These are phyloP conservation scores for Moesziomyces aphidis DNA, from an alignment of 1,284 basidiomycete genomes.

Conservation along the genomic window DNA sequence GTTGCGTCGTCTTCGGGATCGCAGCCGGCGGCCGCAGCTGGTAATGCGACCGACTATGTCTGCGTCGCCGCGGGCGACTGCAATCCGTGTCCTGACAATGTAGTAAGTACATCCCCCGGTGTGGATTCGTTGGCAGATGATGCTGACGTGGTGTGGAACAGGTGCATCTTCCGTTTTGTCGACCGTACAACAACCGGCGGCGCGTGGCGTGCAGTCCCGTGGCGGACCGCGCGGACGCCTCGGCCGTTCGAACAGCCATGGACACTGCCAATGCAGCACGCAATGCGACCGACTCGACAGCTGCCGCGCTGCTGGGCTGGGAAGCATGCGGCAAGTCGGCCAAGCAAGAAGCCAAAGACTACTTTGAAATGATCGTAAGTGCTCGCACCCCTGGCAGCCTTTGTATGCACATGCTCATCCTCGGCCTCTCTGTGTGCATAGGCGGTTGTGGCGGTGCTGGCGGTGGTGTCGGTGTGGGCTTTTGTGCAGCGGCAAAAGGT, in stretches of 20 bases:
- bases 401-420: not conserved
- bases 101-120: constrained; percentile 18
- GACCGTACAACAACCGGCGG: constrained; percentile 59
- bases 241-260: constrained; percentile 13
- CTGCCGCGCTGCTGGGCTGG: constrained; percentile 16
- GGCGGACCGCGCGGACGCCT: not conserved
- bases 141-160: not conserved
- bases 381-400: not conserved
- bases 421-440: not conserved
- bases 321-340: constrained; percentile 50
- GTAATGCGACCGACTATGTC: constrained; percentile 18
- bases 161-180: constrained; percentile 52
- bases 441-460: constrained; percentile 28
- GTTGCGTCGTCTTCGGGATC: not conserved
- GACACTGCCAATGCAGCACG: not conserved
- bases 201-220: constrained; percentile 35
- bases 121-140: too few species aligned
- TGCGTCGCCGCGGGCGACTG: constrained; percentile 46
- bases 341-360: constrained; percentile 40
- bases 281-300: not conserved
- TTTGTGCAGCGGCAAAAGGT: constrained; percentile 42
- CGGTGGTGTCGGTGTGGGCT: constrained; percentile 27
- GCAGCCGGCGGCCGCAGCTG: not conserved
- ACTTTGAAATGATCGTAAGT: constrained; percentile 47
- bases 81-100: constrained; percentile 39